phyloP scores from a whole-genome alignment of 371 early-diverging fungal species.

The Mortierella sp. region DNA sequence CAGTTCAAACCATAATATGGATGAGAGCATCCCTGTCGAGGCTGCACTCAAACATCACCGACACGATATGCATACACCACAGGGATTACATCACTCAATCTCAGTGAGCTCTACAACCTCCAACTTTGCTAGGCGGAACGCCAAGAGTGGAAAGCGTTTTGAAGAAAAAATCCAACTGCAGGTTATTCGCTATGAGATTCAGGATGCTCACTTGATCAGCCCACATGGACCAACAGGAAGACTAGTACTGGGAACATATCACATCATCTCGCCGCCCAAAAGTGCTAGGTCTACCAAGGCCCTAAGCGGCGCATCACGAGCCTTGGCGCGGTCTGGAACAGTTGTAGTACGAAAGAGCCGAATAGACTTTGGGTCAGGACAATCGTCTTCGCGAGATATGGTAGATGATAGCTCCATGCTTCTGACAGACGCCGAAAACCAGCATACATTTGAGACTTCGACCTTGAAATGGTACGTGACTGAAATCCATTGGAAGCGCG shows the following conservation, averaged over 20 bases:
- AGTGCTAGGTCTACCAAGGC: constrained; percentile 45
- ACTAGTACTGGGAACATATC: constrained; percentile 49
- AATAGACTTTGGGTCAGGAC: constrained; percentile 5
- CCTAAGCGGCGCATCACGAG: constrained; percentile 14
- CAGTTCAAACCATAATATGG: constrained; percentile 19
- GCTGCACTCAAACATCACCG: constrained; percentile 28
- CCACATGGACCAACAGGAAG: constrained; percentile 41
- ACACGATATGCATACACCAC: constrained; percentile 22
- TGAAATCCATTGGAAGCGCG: constrained; percentile 56
- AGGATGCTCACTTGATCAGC: constrained; percentile 44
- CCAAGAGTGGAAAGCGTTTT: constrained; percentile 45
- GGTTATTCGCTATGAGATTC: constrained; percentile 52
- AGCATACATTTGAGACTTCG: constrained; percentile 47
- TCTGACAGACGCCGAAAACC: constrained; percentile 52
- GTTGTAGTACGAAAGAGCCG: constrained; percentile 46
- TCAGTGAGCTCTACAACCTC: constrained; percentile 50
- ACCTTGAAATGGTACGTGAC: constrained; percentile 57
- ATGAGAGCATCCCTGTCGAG: constrained; percentile 45
- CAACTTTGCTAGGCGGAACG: constrained; percentile 41
- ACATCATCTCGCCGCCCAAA: constrained; percentile 34
- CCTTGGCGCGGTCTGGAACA: constrained; percentile 45
- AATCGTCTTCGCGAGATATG: constrained; percentile 6
- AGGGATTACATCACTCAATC: constrained; percentile 39
- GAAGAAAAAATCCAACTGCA: constrained; percentile 56
- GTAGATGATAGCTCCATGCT: constrained; percentile 50